These are phyloP conservation scores for Globisporangium alternatum DNA, from an alignment of 352 stramenopile genomes.

Conservation along the genomic window DNA sequence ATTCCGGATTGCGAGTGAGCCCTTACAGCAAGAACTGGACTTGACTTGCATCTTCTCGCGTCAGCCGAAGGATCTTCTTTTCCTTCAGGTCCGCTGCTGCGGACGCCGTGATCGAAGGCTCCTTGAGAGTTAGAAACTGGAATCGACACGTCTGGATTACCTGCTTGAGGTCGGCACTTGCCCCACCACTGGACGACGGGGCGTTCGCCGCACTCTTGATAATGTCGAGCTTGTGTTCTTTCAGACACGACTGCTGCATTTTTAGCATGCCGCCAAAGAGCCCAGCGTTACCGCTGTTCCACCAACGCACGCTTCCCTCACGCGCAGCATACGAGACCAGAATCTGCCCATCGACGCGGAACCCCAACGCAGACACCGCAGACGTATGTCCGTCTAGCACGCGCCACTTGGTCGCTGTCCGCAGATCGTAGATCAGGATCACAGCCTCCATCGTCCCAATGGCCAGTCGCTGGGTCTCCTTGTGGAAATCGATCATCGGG, in stretches of 20 bases:
- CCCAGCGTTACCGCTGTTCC: constrained; percentile 77
- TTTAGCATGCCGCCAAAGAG: constrained; percentile 85
- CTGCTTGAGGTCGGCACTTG: constrained; percentile 67
- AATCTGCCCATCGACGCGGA: constrained; percentile 73
- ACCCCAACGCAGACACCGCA: constrained; percentile 65
- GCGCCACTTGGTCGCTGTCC: constrained; percentile 86
- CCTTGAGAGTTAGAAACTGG: constrained; percentile 67
- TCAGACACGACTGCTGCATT: constrained; percentile 86
- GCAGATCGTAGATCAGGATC: constrained; percentile 87
- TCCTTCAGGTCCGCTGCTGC: constrained; percentile 22
- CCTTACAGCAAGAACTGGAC: constrained; percentile 73
- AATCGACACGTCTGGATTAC: constrained; percentile 86
- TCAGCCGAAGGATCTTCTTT: constrained; percentile 66
- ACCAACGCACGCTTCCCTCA: constrained; percentile 79
- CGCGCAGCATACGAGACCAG: constrained; percentile 80
- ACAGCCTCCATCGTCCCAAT: constrained; percentile 86
- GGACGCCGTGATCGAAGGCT: constrained; percentile 21
- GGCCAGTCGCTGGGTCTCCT: constrained; percentile 81
- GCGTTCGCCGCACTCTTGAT: constrained; percentile 41
- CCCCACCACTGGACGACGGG: constrained; percentile 48
- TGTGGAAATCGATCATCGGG: constrained; percentile 88
- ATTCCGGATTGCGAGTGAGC: too few species aligned
- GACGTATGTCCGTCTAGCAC: constrained; percentile 80
- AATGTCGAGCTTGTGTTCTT: constrained; percentile 72
- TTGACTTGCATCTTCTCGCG: constrained; percentile 76